Evolutionary conservation across 139 green algal genomes (phyloP).

Genomic region (Mychonastes homosphaera): DNA sequence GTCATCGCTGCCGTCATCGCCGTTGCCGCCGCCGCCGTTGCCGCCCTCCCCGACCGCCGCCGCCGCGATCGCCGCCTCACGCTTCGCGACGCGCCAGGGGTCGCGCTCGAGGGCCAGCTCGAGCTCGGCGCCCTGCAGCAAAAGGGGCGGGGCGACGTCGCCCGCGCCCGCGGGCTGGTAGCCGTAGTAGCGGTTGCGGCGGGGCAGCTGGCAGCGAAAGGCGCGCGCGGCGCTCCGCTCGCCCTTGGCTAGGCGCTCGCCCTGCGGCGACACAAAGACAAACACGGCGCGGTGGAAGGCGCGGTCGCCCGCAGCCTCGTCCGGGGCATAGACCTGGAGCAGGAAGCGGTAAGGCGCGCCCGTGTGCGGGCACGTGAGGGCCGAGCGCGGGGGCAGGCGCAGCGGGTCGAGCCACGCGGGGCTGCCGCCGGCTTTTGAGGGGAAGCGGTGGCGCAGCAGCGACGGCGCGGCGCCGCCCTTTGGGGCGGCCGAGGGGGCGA

Average conservation of each 20-base stretch:
- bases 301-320: slow-evolving; percentile 21
- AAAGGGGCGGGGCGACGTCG: slow-evolving; percentile 19
- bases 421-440: slow-evolving; percentile 62
- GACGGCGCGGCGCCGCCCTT: too few relatives aligned
- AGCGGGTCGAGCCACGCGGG: slow-evolving; percentile 73
- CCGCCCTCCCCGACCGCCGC: not conserved
- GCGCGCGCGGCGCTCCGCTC: slow-evolving; percentile 36
- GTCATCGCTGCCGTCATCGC: slow-evolving; percentile 6
- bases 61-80: slow-evolving; percentile 11
- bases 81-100: slow-evolving; percentile 23
- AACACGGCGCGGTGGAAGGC: slow-evolving; percentile 63
- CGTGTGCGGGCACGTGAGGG: slow-evolving; percentile 41
- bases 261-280: slow-evolving; percentile 47
- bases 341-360: slow-evolving; percentile 46
- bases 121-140: slow-evolving; percentile 10
- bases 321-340: slow-evolving; percentile 59
- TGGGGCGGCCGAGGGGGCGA: too few relatives aligned
- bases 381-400: slow-evolving; percentile 37
- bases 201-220: slow-evolving; percentile 69
- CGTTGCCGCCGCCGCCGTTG: not conserved
- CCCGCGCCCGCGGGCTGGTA: slow-evolving; percentile 33
- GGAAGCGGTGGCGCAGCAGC: slow-evolving; percentile 67
- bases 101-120: slow-evolving; percentile 23
- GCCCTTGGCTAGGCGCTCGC: not conserved
- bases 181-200: slow-evolving; percentile 63